These are phyloP conservation scores for Podospora pseudoanserina DNA, from an alignment of 495 filamentous ascomycete genomes.

Conservation along the genomic window DNA sequence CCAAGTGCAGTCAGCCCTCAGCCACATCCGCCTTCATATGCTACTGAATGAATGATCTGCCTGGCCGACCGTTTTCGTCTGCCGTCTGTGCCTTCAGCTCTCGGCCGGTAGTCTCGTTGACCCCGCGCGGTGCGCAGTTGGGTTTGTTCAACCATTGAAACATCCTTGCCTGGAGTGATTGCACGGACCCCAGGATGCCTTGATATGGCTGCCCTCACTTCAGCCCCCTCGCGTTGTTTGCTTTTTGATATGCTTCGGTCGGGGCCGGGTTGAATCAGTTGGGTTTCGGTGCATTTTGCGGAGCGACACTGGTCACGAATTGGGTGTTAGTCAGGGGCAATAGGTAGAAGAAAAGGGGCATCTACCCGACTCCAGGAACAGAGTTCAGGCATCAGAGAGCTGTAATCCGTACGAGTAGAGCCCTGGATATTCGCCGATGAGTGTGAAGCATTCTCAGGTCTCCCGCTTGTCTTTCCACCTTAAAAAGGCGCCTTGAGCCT, in stretches of 20 bases:
- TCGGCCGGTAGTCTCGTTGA: neutral
- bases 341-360: neutral
- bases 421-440: too few species aligned
- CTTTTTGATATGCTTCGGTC: neutral
- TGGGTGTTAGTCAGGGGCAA: neutral
- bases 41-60: neutral
- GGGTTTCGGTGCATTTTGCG: too few species aligned
- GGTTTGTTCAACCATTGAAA: neutral
- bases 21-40: conserved; percentile 10
- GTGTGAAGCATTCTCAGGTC: too few species aligned
- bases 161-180: neutral
- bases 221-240: neutral
- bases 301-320: too few species aligned
- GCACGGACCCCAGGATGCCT: neutral
- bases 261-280: neutral
- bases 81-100: neutral
- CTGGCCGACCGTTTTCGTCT: neutral
- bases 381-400: too few species aligned
- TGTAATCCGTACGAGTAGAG: too few species aligned
- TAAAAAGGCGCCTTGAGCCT: neutral
- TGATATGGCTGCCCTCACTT: neutral
- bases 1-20: neutral
- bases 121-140: neutral
- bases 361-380: too few species aligned
- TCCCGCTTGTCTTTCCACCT: neutral